These are phyloP conservation scores for Zygosaccharomyces bailii DNA, from an alignment of 805 yeast species.

Conservation along the genomic window DNA sequence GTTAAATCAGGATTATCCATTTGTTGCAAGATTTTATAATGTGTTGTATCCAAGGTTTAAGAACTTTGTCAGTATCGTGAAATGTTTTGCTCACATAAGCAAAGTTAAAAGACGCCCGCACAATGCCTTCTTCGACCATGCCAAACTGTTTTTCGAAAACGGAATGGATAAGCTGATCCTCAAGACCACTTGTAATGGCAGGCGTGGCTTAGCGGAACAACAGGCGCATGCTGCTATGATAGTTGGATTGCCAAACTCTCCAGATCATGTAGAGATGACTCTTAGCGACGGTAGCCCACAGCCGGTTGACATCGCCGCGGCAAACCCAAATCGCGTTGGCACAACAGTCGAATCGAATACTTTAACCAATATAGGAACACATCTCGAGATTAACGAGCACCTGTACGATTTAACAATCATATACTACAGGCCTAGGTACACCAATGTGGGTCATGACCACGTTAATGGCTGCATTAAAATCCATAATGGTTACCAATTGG, in stretches of 20 bases:
- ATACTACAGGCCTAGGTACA: conserved; percentile 36
- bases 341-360: neutral
- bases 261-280: conserved; percentile 9
- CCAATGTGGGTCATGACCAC: conserved; percentile 25
- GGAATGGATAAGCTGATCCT: conserved; percentile 15
- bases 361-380: neutral
- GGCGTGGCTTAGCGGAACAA: conserved; percentile 4
- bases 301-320: neutral
- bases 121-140: conserved; percentile 45
- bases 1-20: conserved; percentile 50
- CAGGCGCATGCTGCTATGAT: conserved; percentile 16
- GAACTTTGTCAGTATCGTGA: conserved; percentile 49
- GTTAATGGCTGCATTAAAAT: conserved; percentile 18
- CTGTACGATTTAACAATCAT: conserved; percentile 38
- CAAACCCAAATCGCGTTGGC: neutral
- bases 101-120: conserved; percentile 32
- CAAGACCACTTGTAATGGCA: conserved; percentile 8
- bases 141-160: conserved; percentile 47
- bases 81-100: conserved; percentile 31
- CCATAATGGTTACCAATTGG: conserved; percentile 28
- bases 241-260: conserved; percentile 11
- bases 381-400: conserved; percentile 14
- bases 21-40: conserved; percentile 56
- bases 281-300: conserved; percentile 5
- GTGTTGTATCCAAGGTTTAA: conserved; percentile 77